Percentiles rank a stretch among this genome's conserved stretches.
Evolutionary conservation across 768 basidiomycete genomes (phyloP).

Genomic region (Rhizopogon vinicolor): DNA sequence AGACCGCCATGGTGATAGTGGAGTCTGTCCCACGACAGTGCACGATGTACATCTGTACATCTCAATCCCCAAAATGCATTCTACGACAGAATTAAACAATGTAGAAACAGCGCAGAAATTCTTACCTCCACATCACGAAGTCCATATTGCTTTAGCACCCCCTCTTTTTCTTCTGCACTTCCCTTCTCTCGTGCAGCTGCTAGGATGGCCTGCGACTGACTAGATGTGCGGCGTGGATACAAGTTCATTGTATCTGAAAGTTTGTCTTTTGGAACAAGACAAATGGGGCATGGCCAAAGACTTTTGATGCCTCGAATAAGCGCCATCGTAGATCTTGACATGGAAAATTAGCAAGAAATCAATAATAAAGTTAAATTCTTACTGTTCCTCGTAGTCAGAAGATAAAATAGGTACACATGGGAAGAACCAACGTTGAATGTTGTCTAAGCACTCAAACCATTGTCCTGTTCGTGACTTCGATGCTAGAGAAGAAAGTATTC

Average conservation of each 20-base stretch:
- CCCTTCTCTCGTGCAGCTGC: slow-evolving; percentile 9
- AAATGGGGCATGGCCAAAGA: slow-evolving; percentile 31
- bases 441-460: slow-evolving; percentile 25
- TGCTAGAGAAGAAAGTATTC: not conserved
- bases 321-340: slow-evolving; percentile 28
- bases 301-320: slow-evolving; percentile 24
- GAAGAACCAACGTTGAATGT: slow-evolving; percentile 21
- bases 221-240: slow-evolving; percentile 13
- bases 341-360: not conserved
- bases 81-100: not conserved
- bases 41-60: slow-evolving; percentile 28
- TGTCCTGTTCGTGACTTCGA: slow-evolving; percentile 1
- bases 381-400: slow-evolving; percentile 45
- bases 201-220: not conserved
- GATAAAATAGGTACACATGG: slow-evolving; percentile 27
- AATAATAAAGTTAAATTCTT: slow-evolving; percentile 7
- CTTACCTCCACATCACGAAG: slow-evolving; percentile 12
- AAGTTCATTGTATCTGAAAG: slow-evolving; percentile 11
- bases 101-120: not conserved
- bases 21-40: slow-evolving; percentile 34
- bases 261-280: slow-evolving; percentile 26
- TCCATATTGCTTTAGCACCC: slow-evolving; percentile 7
- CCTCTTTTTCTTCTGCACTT: slow-evolving; percentile 12
- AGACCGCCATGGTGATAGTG: slow-evolving; percentile 33
- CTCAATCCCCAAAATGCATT: slow-evolving; percentile 32